Evolutionary conservation across 2,329 filamentous ascomycete genomes (phyloP), one percentile per base, ranked within the genome.

Genomic region (Cercospora canescens): DNA sequence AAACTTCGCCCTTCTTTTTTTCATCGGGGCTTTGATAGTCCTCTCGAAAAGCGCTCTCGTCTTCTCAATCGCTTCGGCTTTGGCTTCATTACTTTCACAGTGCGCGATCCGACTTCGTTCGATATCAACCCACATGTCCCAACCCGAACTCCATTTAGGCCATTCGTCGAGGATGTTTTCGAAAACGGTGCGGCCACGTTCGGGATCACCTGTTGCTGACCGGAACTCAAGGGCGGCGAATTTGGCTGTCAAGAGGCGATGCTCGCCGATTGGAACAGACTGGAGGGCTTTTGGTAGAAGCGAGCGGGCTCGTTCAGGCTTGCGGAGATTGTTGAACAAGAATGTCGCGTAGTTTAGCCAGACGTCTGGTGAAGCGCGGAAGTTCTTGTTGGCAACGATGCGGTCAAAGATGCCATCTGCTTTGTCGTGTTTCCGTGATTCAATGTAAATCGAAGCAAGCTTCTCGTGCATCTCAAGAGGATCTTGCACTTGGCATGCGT

Each of bases 281-380:
- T 98, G 94, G 9, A 91, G 89, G 16, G 95, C 94, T 48, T 94
- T 91, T 2, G 90, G 85, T 6, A 98, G 87, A 14, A 99, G 87
- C 0, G 88, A 88, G 63, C 93, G 90, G 3, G 89, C 91, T 7
- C 89, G 87, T n/a, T 90, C 89, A 0, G 93, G 87, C 11, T 90
- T 85, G 65, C 86, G 83, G 66, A 87, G 81, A 0, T 88, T 91
- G 66, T 90, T 89, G 81, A 97, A 91, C 63, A 99, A 85, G 85
- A 97, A 98, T 74, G 91, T 91, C 26, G 94, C 94, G 80, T 97
- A 98, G 83, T 98, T 97, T 79, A 91, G 85, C 92, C 94, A 99
- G 71, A 97, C 88, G 61, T 89, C 87, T 9, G 92, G 89, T 6
- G 89, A 88, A 70, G 89, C 88, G 69, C 91, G 90, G 75, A 95